Evolutionary conservation across 805 yeast species (phyloP), one percentile per base, ranked within the genome.

Genomic region (Spathaspora arborariae): DNA sequence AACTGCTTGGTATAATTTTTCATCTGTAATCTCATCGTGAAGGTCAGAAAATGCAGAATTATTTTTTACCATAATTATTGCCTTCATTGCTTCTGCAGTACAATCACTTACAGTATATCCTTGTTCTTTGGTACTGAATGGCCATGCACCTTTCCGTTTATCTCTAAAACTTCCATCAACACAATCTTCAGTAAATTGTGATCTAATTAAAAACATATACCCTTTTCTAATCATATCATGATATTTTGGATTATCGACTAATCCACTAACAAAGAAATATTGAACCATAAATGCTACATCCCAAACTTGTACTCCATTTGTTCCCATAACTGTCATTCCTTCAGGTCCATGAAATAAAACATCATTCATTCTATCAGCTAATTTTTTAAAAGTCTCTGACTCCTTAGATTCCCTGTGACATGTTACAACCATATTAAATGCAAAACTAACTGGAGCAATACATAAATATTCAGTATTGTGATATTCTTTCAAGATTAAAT

Each of bases 231-330:
- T 79, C 54, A 81, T 71, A 5, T 79, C 78, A 40, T 79, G 79
- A 61, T 79, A 88, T 60, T 84, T 81, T 0, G 86, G 82, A 27
- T 72, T 55, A 22, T 82, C 85, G 2, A 88, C 91, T 30, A 91
- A 65, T 0, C 96, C 96, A 0, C 96, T 87, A 57, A 78, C 70
- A 49, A 88, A 82, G 51, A 81, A 77, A 57, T 88, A 88, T 60
- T 94, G 99, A 20, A 94, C 73, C 46, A 88, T 85, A 68, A 94
- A 92, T 0, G 97, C 91, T 21, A 84, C 83, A 64, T 94, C 99
- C 99, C 99, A 94, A 1, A 85, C 91, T 66, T 94, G 99, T 0
- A 88, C 88, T 20, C 99, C 99, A 64, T 94, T 94, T 0, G 99
- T 94, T 2, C 99, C 99, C 88, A 86, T 88, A 47, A 88, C 85